A percentile compares a stretch with the other conserved stretches of the same genome.
Conservation (phyloP, 148 eudicot species). For the Chenopodium quinoa region DNA sequence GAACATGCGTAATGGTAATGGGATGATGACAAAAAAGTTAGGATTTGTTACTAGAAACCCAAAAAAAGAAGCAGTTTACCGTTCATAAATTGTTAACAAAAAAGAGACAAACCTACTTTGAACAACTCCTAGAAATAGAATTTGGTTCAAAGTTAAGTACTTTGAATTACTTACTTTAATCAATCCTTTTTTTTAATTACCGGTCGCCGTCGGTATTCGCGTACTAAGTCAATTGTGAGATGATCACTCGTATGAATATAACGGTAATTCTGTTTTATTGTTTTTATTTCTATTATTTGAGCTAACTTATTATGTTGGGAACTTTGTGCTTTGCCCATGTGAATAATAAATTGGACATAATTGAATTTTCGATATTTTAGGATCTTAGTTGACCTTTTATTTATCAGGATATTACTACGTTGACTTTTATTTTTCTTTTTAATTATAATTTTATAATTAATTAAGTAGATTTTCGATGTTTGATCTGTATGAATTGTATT, state of each 20-base stretch:
- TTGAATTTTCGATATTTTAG: not conserved
- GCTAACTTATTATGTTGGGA: not conserved
- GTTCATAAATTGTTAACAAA: too few species aligned
- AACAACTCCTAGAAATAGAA: too few species aligned
- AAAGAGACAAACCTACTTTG: too few species aligned
- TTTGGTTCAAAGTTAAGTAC: too few species aligned
- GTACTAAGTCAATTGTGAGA: not conserved
- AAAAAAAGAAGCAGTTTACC: not conserved
- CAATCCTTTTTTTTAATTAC: not conserved
- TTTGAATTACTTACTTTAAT: too few species aligned
- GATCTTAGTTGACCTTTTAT: constrained; percentile 3
- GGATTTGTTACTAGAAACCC: not conserved
- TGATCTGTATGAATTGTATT: too few species aligned
- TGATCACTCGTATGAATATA: not conserved
- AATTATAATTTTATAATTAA: too few species aligned
- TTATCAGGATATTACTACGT: too few species aligned
- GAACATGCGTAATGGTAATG: not conserved
- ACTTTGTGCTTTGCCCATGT: constrained; percentile 6
- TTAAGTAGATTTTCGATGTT: too few species aligned
- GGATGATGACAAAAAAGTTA: not conserved
- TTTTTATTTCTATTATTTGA: not conserved
- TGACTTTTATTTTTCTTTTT: too few species aligned
- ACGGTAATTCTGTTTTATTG: too few species aligned
- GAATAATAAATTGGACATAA: not conserved
- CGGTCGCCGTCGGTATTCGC: not conserved